Evolutionary conservation across 139 green algal species (phyloP).

Genomic region (Picochlorum sp.): DNA sequence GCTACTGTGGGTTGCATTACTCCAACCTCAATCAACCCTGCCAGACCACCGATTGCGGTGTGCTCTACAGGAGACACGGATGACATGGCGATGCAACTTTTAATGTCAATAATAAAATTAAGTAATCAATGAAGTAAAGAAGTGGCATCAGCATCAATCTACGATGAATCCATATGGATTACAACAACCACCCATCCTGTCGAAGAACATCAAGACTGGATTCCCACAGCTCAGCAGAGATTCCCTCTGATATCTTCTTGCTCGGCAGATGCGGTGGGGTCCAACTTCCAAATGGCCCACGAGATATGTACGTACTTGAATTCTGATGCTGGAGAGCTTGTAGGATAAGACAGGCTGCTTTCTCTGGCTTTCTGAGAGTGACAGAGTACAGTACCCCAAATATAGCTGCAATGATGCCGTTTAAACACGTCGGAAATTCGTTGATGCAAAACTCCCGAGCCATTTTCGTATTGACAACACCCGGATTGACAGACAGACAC

Average conservation of each 20-base stretch:
- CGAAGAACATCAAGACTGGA: too few relatives aligned
- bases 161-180: too few relatives aligned
- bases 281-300: too few relatives aligned
- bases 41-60: conserved; percentile 65
- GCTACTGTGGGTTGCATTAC: conserved; percentile 74
- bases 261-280: too few relatives aligned
- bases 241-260: too few relatives aligned
- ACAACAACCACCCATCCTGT: too few relatives aligned
- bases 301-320: too few relatives aligned
- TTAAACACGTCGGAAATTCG: conserved; percentile 12
- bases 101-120: background rate
- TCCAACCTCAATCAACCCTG: conserved; percentile 56
- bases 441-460: conserved; percentile 42
- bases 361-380: conserved; percentile 25
- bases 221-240: too few relatives aligned
- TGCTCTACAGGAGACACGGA: conserved; percentile 55
- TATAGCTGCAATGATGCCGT: conserved; percentile 2
- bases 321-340: conserved; percentile 10
- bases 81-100: background rate
- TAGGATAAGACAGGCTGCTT: conserved; percentile 32
- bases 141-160: too few relatives aligned
- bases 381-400: conserved; percentile 14
- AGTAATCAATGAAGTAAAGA: background rate
- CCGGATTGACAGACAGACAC: conserved; percentile 45
- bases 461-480: conserved; percentile 49